Evolutionary conservation across 768 basidiomycete species (phyloP), one percentile per base, ranked within the genome.

Genomic region (Agrocybe pediades): DNA sequence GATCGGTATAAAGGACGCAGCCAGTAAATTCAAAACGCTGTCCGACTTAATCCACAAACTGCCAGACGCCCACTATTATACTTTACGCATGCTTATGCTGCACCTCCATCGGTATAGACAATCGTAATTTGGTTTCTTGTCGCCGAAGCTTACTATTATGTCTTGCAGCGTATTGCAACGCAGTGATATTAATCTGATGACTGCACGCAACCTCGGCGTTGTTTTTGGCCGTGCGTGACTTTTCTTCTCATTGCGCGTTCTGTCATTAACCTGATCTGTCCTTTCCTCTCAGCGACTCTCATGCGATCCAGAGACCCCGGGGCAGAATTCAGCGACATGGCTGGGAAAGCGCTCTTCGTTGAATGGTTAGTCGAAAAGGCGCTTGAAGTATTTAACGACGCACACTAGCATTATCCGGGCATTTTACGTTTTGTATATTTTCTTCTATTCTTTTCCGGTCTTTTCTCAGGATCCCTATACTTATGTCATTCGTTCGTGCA

Each of bases 251-350:
- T 52, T 57, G 51, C 13, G 29, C 19, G 2, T 23, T 6, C 27
- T 8, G 17, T 24, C 26, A 24, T 41, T 33, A 9, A 40, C 17
- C 15, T 47, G 43, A 27, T 62, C 33, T 21, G 43, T 27, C n/a
- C 57, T 57, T 33, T 15, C 61, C 50, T 49, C 65, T 2, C 60
- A 98, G 95, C 96, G 9, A 98, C 96, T 0, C 77, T 99, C 17
- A 92, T 98, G 87, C 85, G 91, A 62, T 95, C 96, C 7, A 81
- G 83, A 27, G 89, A 95, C 66, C 86, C 89, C 3, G 79, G 81
- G 23, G 84, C 91, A 16, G 97, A 98, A 73, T 98, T 98, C 74
- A 89, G 86, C 63, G 96, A 99, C 69, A 98, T 98, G 92, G 95
- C 92, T 7, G 92, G 93, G 49, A 98, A 96, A 71, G 92, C 96